These are phyloP conservation scores for Ashbya aceris DNA, from an alignment of 1,139 yeast species.

Conservation along the genomic window DNA sequence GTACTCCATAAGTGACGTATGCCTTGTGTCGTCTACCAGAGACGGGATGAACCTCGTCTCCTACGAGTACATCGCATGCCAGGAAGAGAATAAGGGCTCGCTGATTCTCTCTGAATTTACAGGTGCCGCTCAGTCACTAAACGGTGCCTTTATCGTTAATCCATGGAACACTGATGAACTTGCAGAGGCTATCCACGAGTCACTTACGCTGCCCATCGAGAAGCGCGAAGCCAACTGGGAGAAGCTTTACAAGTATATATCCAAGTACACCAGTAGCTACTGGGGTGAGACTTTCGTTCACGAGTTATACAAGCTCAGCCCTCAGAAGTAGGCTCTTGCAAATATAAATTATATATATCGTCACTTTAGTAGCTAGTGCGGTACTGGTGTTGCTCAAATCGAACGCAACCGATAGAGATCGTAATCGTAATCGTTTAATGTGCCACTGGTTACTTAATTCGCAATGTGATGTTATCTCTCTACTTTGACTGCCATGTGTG, in stretches of 20 bases:
- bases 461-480: too few relatives aligned
- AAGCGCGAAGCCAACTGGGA: constrained; percentile 69
- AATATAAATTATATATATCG: too few relatives aligned
- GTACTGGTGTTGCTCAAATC: too few relatives aligned
- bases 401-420: too few relatives aligned
- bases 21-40: constrained; percentile 86
- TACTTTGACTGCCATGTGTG: too few relatives aligned
- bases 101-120: constrained; percentile 88
- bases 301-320: constrained; percentile 49
- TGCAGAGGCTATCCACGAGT: constrained; percentile 76
- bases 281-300: constrained; percentile 97
- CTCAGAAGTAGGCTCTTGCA: constrained; percentile 1
- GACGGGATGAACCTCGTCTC: constrained; percentile 98
- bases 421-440: too few relatives aligned
- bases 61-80: constrained; percentile 95
- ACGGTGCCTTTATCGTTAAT: constrained; percentile 87
- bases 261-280: constrained; percentile 86
- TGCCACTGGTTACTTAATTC: too few relatives aligned
- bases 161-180: constrained; percentile 98
- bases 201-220: constrained; percentile 76
- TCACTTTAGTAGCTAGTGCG: too few relatives aligned
- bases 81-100: constrained; percentile 76
- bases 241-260: constrained; percentile 75
- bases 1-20: constrained; percentile 79
- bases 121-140: constrained; percentile 97